Base-by-base conservation (phyloP, 2,329 filamentous ascomycete species). In the Fusarium nematophilum region DNA sequence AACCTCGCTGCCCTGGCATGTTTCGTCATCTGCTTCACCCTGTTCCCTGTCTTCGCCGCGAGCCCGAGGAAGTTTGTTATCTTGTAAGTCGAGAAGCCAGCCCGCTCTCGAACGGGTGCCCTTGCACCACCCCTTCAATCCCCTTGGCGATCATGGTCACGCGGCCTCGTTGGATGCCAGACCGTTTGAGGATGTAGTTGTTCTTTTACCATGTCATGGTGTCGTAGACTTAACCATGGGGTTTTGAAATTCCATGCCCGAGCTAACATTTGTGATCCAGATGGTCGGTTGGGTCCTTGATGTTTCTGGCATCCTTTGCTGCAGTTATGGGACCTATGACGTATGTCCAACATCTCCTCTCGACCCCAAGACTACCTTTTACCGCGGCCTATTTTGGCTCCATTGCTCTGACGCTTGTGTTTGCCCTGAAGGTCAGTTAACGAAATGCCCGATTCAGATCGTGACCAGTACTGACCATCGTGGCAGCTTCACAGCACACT, bases 381-480 rank as follows among this genome's bases (percentile, higher is more conserved):
- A 97, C 94, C 25, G 90, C 90, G 37, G 91, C 92, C 57, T 98
- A 98, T 81, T 97, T 98, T 80, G 93, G 93, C 45, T 95, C 92
- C 60, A 97, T 98, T 71, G 85, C 81, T 38, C 79, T 98, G 72
- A 98, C 95, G 9, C 83, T 98, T 21, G 96, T 94, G 76, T 97
- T 97, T 77, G 90, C 93, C 51, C 81, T 97, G 68, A 93, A 93
- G 71, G 94, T 97, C 84, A 86, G 92, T 90, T n/a, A 10, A 25
- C 15, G 39, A 21, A 23, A 34, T 15, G 18, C n/a, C n/a, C n/a
- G n/a, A n/a, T n/a, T n/a, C n/a, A 34, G 15, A 11, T 29, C 9
- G 25, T 27, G 23, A 31, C 31, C 14, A 13, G 53, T 57, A 45
- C 55, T 61, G 17, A 62, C 42, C 64, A 57, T 57, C 47, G 31